Base-by-base conservation (phyloP, 2,329 filamentous ascomycete species). In the Pseudogymnoascus sp. region DNA sequence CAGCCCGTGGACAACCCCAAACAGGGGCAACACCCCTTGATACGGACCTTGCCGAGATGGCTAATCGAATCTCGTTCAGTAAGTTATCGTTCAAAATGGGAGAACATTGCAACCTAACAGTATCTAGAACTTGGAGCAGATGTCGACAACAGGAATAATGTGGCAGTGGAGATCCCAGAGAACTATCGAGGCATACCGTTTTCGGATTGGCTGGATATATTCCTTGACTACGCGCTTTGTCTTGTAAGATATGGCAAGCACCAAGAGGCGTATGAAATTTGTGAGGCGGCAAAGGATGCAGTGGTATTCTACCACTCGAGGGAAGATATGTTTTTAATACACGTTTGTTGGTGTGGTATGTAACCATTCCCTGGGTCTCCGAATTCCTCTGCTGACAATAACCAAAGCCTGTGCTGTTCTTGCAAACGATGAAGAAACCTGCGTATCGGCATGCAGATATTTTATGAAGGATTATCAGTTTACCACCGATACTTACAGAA, bases 381-480 rank as follows among this genome's bases (percentile, higher is more conserved):
- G 12, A 62, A 39, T 22, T 25, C 12, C 32, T 59, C 65, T 60
- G 67, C 60, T 63, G 18, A 64, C 37, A 4, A 66, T 38, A 20
- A 22, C 60, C 65, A n/a, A 64, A 87, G 88, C 89, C 18, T 97
- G 93, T 73, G 91, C 90, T 2, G 81, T 99, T 20, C 83, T 88
- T 61, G 85, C 88, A 6, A 86, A 88, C 65, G 91, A 97, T 25
- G 87, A 91, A 67, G 88, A 90, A 65, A 84, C 87, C 9, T 89
- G 87, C 65, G 78, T 86, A 3, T 82, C 85, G 58, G 83, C 90
- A 47, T 86, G 88, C 9, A 88, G 93, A 32, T 92, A 88, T 77
- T 87, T 97, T 68, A 91, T 96, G 79, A 87, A 87, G 66, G 87
- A 90, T 66, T 88, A 88, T 66, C 86, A 88, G 61, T 91, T 90